A percentile compares a stretch with the other conserved stretches of the same genome.
phyloP scores from a whole-genome alignment of 1,284 basidiomycete species.

The Rhizoctonia solani region DNA sequence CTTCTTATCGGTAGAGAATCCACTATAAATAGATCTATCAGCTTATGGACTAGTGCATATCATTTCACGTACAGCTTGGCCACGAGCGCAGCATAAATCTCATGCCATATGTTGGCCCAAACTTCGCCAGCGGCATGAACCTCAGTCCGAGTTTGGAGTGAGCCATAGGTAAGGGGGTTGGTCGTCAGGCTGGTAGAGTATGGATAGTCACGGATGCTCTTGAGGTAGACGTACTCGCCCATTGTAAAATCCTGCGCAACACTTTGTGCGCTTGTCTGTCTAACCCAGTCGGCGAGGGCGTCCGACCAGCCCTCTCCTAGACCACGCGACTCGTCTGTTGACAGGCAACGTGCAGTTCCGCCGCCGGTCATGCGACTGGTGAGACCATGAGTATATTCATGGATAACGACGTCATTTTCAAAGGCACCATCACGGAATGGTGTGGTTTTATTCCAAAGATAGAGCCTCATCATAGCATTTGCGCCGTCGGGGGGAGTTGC shows the following conservation, averaged over 20 bases:
- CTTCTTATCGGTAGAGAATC: neutral
- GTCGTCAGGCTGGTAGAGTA: constrained; percentile 22
- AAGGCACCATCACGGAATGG: constrained; percentile 34
- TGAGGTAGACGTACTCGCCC: neutral
- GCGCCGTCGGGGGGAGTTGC: constrained; percentile 31
- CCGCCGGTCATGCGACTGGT: constrained; percentile 28
- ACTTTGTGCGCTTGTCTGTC: constrained; percentile 1
- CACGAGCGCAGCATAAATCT: constrained; percentile 23
- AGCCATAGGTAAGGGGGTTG: constrained; percentile 27
- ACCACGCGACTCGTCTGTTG: constrained; percentile 32
- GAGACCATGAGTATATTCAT: constrained; percentile 32
- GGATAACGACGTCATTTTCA: constrained; percentile 31
- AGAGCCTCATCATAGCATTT: constrained; percentile 27
- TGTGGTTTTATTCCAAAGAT: constrained; percentile 23
- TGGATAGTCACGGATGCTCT: constrained; percentile 12
- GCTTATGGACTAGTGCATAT: neutral
- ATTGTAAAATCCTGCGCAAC: constrained; percentile 24
- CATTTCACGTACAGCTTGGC: constrained; percentile 20
- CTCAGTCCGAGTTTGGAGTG: constrained; percentile 8
- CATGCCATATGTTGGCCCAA: constrained; percentile 29
- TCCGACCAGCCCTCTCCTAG: constrained; percentile 35
- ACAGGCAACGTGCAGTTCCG: constrained; percentile 27
- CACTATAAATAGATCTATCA: neutral
- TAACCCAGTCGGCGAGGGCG: constrained; percentile 7
- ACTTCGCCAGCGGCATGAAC: constrained; percentile 34